Evolutionary conservation across 371 early-diverging fungal genomes (phyloP).

Genomic region (Phascolomyces articulosus): DNA sequence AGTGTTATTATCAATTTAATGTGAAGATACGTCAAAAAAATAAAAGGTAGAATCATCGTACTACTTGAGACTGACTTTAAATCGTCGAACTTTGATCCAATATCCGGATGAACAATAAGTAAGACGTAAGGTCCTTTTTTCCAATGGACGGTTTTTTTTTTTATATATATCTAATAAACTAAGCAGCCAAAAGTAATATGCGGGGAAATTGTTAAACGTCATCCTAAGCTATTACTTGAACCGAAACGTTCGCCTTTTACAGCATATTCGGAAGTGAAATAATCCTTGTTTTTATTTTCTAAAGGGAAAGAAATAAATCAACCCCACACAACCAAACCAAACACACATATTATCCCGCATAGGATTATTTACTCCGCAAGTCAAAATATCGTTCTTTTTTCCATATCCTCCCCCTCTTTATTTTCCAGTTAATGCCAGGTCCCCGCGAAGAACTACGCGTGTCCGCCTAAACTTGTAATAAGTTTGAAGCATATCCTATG

Average conservation of each 20-base stretch:
- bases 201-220: neutral
- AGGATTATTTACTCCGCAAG: neutral
- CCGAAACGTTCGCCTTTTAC: neutral
- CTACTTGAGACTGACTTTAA: slow-evolving; percentile 1
- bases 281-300: too few relatives aligned
- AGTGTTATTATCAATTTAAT: too few relatives aligned
- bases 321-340: neutral
- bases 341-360: neutral
- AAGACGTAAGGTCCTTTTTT: neutral
- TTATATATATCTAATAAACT: too few relatives aligned
- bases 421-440: neutral
- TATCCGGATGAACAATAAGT: neutral
- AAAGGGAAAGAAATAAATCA: neutral
- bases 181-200: too few relatives aligned
- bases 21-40: neutral
- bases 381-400: neutral
- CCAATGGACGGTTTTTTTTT: neutral
- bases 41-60: neutral
- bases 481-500: neutral
- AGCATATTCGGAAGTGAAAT: neutral
- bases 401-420: neutral
- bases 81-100: slow-evolving; percentile 3
- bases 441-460: neutral
- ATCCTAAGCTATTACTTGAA: neutral
- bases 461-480: neutral